Evolutionary conservation across 345 rosid genomes (phyloP).

Genomic region (Abelmoschus esculentus): DNA sequence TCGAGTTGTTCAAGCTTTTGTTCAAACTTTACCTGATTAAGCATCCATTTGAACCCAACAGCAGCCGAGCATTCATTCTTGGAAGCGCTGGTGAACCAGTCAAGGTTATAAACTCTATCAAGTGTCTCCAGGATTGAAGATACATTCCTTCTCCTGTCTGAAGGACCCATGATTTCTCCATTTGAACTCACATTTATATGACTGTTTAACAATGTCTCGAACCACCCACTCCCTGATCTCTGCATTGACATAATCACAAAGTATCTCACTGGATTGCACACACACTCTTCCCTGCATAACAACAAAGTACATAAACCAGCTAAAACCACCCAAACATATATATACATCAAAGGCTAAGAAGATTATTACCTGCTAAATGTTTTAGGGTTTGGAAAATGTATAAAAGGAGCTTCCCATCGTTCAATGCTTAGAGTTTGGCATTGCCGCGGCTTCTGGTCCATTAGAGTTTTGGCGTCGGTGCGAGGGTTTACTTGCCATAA

Average conservation of each 20-base stretch:
- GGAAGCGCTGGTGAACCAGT: slow-evolving; percentile 89
- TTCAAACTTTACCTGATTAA: slow-evolving; percentile 85
- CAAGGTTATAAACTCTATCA: slow-evolving; percentile 72
- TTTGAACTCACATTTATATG: slow-evolving; percentile 94
- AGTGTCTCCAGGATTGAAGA: slow-evolving; percentile 63
- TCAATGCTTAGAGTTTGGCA: slow-evolving; percentile 68
- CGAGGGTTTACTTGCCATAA: slow-evolving; percentile 57
- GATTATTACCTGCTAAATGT: slow-evolving; percentile 65
- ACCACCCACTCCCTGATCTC: slow-evolving; percentile 99
- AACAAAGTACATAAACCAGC: background rate
- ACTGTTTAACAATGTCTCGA: slow-evolving; percentile 84
- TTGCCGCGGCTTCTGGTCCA: slow-evolving; percentile 27
- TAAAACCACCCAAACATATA: no score
- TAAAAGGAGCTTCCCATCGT: slow-evolving; percentile 84
- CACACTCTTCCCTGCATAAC: slow-evolving; percentile 66
- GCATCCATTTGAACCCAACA: slow-evolving; percentile 98
- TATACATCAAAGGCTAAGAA: no score
- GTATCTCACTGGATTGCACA: slow-evolving; percentile 80
- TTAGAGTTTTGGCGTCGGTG: slow-evolving; percentile 38
- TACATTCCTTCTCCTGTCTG: slow-evolving; percentile 66
- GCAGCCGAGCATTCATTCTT: slow-evolving; percentile 96
- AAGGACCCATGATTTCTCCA: slow-evolving; percentile 88
- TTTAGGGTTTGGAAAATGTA: slow-evolving; percentile 76
- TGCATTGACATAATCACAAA: slow-evolving; percentile 96
- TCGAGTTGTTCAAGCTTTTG: no score